phyloP scores from a whole-genome alignment of 2,329 filamentous ascomycete species.

The Thyridium curvatum region DNA sequence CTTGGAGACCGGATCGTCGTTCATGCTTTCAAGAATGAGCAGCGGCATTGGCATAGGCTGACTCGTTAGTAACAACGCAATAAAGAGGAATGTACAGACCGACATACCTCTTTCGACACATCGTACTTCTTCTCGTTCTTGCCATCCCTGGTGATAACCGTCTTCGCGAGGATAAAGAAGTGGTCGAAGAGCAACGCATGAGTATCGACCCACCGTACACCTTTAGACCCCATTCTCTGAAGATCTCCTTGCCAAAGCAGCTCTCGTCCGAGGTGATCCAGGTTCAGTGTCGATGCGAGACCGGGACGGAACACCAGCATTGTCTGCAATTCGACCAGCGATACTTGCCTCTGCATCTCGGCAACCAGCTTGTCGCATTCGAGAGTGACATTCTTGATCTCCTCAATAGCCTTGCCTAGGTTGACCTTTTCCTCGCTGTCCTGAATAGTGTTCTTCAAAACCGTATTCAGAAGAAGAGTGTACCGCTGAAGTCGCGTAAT shows the following conservation, averaged over 20 bases:
- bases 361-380: conserved; percentile 92
- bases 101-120: conserved; percentile 75
- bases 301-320: conserved; percentile 82
- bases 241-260: conserved; percentile 85
- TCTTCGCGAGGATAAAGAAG: conserved; percentile 89
- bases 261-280: conserved; percentile 89
- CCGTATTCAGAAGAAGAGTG: conserved; percentile 72
- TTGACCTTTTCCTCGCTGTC: conserved; percentile 90
- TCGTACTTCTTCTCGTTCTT: conserved; percentile 81
- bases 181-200: conserved; percentile 94
- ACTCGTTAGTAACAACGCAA: conserved; percentile 1
- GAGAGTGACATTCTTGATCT: conserved; percentile 81
- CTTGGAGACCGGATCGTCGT: conserved; percentile 86
- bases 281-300: conserved; percentile 83
- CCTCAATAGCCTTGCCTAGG: conserved; percentile 75
- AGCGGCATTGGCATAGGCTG: conserved; percentile 93
- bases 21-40: conserved; percentile 83
- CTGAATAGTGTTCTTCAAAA: conserved; percentile 74
- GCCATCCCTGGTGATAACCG: conserved; percentile 61
- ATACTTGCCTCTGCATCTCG: conserved; percentile 86
- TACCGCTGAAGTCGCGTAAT: conserved; percentile 92
- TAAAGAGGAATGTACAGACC: neutral
- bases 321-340: conserved; percentile 74
- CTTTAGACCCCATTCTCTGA: conserved; percentile 79
- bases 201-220: conserved; percentile 90